These are phyloP conservation scores for Austroboletus niveus DNA, from an alignment of 1,284 basidiomycete genomes.

Conservation along the genomic window DNA sequence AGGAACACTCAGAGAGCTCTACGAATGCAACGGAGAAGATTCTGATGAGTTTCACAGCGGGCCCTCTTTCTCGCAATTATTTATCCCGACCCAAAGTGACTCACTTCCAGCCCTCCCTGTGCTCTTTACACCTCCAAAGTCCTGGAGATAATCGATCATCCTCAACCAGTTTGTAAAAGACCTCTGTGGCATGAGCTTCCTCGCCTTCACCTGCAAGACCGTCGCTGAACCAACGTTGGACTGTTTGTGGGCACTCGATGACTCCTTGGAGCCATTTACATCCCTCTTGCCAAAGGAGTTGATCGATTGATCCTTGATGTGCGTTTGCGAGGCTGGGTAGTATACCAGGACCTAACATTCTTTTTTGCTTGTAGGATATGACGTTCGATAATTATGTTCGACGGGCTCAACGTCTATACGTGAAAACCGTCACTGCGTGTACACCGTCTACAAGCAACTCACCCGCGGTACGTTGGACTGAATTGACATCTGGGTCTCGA, in stretches of 20 bases:
- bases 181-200: conserved; percentile 19
- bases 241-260: conserved; percentile 27
- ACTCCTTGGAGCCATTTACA: conserved; percentile 27
- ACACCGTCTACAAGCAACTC: conserved; percentile 31
- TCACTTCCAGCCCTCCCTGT: neutral
- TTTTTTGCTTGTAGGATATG: conserved; percentile 12
- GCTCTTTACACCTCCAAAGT: conserved; percentile 19
- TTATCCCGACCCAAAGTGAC: neutral
- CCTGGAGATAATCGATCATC: conserved; percentile 15
- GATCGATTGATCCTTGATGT: conserved; percentile 17
- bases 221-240: conserved; percentile 28
- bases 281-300: conserved; percentile 18
- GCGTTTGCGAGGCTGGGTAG: conserved; percentile 1
- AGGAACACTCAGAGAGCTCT: neutral
- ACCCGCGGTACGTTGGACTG: neutral
- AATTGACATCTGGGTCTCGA: too few species aligned
- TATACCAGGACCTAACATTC: conserved; percentile 5
- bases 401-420: neutral
- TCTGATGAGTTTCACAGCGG: too few species aligned
- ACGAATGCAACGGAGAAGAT: too few species aligned
- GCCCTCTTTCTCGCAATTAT: conserved; percentile 5
- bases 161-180: conserved; percentile 23
- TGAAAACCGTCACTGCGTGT: conserved; percentile 26
- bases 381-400: too few species aligned
- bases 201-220: conserved; percentile 28